Evolutionary conservation across 2,329 filamentous ascomycete species (phyloP).

Genomic region (Aspergillus udagawae): DNA sequence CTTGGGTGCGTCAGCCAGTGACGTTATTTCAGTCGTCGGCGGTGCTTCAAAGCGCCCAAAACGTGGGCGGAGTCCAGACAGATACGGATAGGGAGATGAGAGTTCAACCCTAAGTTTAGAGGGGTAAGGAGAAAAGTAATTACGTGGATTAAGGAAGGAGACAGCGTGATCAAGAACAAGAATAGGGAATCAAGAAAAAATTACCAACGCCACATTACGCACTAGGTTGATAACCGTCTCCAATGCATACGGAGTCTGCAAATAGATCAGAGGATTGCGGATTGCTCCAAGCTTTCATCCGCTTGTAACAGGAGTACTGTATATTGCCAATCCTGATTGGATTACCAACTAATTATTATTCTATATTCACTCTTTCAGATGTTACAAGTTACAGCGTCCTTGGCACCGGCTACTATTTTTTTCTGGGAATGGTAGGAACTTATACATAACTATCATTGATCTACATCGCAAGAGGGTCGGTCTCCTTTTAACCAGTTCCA

Average conservation of each 20-base stretch:
- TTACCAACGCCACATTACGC: not conserved
- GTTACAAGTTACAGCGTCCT: not conserved
- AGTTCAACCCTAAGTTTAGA: not conserved
- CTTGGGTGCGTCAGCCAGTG: conserved; percentile 24
- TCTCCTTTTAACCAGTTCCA: not conserved
- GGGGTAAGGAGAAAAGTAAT: not conserved
- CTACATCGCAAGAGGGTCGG: not conserved
- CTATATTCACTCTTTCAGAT: not conserved
- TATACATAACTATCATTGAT: not conserved
- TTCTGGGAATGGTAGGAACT: not conserved
- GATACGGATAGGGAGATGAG: not conserved
- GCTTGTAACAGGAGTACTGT: not conserved
- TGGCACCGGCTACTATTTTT: not conserved
- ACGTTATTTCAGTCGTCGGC: conserved; percentile 10
- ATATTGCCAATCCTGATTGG: not conserved
- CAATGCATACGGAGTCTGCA: not conserved
- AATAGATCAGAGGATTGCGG: not conserved
- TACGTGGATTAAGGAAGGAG: not conserved
- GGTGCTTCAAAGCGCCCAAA: conserved; percentile 1
- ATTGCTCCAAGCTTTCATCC: not conserved
- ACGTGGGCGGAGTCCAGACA: not conserved
- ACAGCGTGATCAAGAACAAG: not conserved
- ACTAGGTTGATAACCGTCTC: not conserved
- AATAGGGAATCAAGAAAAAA: not conserved
- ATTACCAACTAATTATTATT: not conserved